Evolutionary conservation across 2,329 filamentous ascomycete species (phyloP).

Genomic region (Ustulina deusta): DNA sequence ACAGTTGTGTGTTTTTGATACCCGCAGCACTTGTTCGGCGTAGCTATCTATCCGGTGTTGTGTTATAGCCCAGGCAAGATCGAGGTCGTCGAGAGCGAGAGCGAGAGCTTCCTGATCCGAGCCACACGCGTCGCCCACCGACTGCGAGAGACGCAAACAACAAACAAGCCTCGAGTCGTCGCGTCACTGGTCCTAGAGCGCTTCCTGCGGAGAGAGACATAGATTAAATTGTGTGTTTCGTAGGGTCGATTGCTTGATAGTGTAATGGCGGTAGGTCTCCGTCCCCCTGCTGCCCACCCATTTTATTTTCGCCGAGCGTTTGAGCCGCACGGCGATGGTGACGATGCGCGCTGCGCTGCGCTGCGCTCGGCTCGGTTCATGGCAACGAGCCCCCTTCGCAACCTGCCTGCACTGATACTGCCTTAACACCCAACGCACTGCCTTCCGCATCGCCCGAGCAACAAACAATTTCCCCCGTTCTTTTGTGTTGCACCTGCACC

Average conservation of each 20-base stretch:
- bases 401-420: not conserved
- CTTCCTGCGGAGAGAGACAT: constrained; percentile 25
- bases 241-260: constrained; percentile 37
- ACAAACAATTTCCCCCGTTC: constrained; percentile 3
- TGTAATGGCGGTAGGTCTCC: constrained; percentile 40
- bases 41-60: constrained; percentile 22
- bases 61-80: constrained; percentile 29
- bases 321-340: constrained; percentile 6
- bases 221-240: constrained; percentile 29
- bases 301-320: not conserved
- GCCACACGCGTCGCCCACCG: constrained; percentile 31
- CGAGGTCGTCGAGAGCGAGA: constrained; percentile 24
- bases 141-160: constrained; percentile 19
- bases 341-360: constrained; percentile 5
- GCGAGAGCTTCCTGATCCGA: constrained; percentile 34
- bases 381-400: constrained; percentile 6
- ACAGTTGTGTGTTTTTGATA: constrained; percentile 42
- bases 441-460: constrained; percentile 21
- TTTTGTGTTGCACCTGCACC: constrained; percentile 1
- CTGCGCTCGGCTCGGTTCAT: constrained; percentile 3
- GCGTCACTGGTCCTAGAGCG: constrained; percentile 7
- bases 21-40: constrained; percentile 36
- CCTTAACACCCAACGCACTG: not conserved
- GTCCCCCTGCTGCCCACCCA: constrained; percentile 2
- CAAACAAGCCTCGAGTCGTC: constrained; percentile 13